Base-by-base conservation (phyloP, 805 yeast genomes). In the Candida cerambycidarum region DNA sequence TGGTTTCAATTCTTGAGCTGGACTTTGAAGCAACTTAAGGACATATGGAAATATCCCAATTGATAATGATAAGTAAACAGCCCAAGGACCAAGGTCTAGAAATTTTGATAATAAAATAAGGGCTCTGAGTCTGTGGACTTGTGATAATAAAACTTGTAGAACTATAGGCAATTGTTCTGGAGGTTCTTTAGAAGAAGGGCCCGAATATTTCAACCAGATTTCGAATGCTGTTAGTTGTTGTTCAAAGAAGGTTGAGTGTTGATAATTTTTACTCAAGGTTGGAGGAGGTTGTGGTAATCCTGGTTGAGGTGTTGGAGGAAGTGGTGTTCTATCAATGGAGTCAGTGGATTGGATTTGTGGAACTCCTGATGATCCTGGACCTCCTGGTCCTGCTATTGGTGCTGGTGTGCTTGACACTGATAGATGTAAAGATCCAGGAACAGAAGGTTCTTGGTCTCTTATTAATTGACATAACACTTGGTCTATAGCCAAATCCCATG, bases 1-100 rank as follows among this genome's bases (percentile, higher is more conserved):
- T 0, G 98, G 98, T 55, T 89, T 89, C 45, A 93, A 71, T 56
- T 93, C 98, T 19, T 88, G 95, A 0, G 98, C 97, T 0, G 98
- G 98, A 46, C 95, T 83, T 59, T 92, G 98, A 25, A 93, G 67
- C 16, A 93, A 73, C 54, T 90, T 89, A 42, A 92, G 69, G 24
- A 93, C 96, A 58, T 93, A 93, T 0, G 98, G 98, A 63, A 92
- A 93, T 23, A 93, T 92, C 16, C 98, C 98, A 50, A 93, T 90
- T 6, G 96, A 87, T 24, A 93, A 67, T 0, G 97, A 95, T 23
- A 90, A 68, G 54, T 89, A 87, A 0, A 93, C 98, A 0, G 99
- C 98, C 95, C 97, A 89, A 0, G 99, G 97, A 0, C 99, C 99
- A 28, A 93, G 66, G 62, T 93, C 99, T 32, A 93, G 70, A 58